phyloP scores from a whole-genome alignment of 2,329 filamentous ascomycete species.

The Iodosphaeria phyllophila region DNA sequence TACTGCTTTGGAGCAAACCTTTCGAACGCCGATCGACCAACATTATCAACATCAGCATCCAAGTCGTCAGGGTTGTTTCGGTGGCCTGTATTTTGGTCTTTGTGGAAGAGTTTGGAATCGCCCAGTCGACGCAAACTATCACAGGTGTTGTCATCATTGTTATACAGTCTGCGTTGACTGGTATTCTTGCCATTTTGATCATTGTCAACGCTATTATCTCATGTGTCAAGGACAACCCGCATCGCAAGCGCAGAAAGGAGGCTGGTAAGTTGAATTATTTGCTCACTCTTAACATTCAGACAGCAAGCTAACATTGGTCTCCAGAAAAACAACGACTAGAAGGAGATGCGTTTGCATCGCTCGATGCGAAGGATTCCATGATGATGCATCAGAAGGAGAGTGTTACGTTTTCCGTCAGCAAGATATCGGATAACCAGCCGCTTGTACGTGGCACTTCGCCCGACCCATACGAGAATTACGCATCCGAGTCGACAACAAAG shows the following conservation, averaged over 20 bases:
- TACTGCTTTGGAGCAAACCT: constrained; percentile 72
- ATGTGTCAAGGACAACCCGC: constrained; percentile 75
- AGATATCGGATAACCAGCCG: constrained; percentile 15
- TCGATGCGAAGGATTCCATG: constrained; percentile 74
- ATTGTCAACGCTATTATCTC: constrained; percentile 72
- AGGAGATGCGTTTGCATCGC: constrained; percentile 64
- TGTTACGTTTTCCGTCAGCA: constrained; percentile 22
- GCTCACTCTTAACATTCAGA: neutral
- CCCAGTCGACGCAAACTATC: constrained; percentile 83
- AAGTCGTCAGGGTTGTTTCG: constrained; percentile 74
- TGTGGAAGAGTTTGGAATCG: constrained; percentile 78
- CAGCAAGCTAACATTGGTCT: constrained; percentile 39
- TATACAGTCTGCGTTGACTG: constrained; percentile 75
- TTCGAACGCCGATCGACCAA: constrained; percentile 77
- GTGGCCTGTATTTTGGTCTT: constrained; percentile 82
- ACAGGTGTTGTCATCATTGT: constrained; percentile 85
- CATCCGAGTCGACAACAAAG: no score
- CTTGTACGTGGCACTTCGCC: constrained; percentile 12
- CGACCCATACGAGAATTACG: constrained; percentile 9
- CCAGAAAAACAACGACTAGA: constrained; percentile 61
- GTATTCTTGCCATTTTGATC: constrained; percentile 69
- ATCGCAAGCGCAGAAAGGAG: constrained; percentile 75
- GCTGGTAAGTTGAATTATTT: constrained; percentile 43
- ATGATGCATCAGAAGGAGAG: constrained; percentile 41
- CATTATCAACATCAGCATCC: constrained; percentile 85